Conservation (phyloP, 176 grass and related monocot species). For the Avena sativa region DNA sequence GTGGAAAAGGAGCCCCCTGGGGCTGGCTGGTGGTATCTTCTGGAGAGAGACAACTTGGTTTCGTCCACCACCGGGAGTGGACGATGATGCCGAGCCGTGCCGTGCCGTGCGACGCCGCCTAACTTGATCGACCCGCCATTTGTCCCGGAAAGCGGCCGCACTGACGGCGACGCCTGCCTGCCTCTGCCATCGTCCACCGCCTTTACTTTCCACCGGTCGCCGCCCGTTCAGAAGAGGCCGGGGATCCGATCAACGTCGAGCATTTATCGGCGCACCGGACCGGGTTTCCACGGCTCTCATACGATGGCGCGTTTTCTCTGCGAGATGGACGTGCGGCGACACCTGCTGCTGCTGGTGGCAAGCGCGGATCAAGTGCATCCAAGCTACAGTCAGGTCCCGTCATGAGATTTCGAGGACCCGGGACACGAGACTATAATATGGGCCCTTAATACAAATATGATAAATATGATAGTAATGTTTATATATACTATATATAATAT, state of each 20-base stretch:
- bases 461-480: too few relatives aligned
- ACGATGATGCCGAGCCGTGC: not conserved
- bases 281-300: conserved; percentile 27
- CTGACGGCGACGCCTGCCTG: conserved; percentile 34
- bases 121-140: conserved; percentile 50
- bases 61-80: conserved; percentile 38
- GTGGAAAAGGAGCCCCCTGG: not conserved
- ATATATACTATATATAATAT: too few relatives aligned
- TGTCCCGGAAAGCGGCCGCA: conserved; percentile 52
- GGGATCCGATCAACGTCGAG: conserved; percentile 31
- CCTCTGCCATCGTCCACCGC: conserved; percentile 23
- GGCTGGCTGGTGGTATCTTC: conserved; percentile 12
- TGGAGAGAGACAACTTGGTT: conserved; percentile 14
- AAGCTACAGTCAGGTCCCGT: not conserved
- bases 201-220: conserved; percentile 10
- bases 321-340: not conserved
- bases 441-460: too few relatives aligned
- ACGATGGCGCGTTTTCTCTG: not conserved
- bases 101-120: conserved; percentile 50
- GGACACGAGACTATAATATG: too few relatives aligned
- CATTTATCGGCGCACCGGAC: conserved; percentile 32
- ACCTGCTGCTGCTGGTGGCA: not conserved
- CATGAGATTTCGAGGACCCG: too few relatives aligned
- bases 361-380: not conserved
- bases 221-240: conserved; percentile 35